Percentiles rank a stretch among this genome's conserved stretches.
Conservation (phyloP, 129 eudicot genomes). For the Helianthus annuus region HanXRQr2.0-SUNRISE NC_035439.2:127676721-127677220, state of each 20-base stretch:
- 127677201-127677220: too few species aligned
- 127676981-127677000: neutral
- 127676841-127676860: constrained; percentile 5
- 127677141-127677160: neutral
- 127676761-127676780: constrained; percentile 20
- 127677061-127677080: neutral
- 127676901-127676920: constrained; percentile 4
- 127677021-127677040: neutral
- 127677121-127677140: neutral
- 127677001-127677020: neutral
- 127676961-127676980: neutral
- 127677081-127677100: neutral
- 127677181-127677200: too few species aligned
- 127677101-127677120: neutral
- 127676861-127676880: constrained; percentile 18
- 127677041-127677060: neutral
- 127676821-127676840: constrained; percentile 17
- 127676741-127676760: too few species aligned
- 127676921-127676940: neutral
- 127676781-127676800: neutral
- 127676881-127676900: constrained; percentile 23
- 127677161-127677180: neutral
- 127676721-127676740: too few species aligned
- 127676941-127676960: neutral
- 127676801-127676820: constrained; percentile 13